Base-by-base conservation (phyloP, 208 protist genomes). In the Endotrypanum monterogeii region DNA sequence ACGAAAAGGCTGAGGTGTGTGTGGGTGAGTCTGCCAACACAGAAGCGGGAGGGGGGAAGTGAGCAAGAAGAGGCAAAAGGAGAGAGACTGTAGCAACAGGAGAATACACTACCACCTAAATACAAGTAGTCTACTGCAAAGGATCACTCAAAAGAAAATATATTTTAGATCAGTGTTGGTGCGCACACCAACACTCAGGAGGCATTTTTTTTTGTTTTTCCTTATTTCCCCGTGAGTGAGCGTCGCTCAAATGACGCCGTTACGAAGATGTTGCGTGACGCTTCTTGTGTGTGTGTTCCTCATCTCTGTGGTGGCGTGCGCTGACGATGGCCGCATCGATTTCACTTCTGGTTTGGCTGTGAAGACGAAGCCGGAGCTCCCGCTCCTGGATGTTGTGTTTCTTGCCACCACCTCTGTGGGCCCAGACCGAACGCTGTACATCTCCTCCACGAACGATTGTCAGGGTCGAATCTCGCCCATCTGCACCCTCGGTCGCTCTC, bases 341-440 rank as follows among this genome's bases (percentile, higher is more conserved):
- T 35, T 35, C 6, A 68, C 65, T 41, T 48, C 62, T n/a, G 4
- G 60, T 14, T 25, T 76, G n/a, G 58, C 70, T 37, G 76, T 89
- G 55, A 54, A 73, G 51, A 65, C 80, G 14, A 75, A 46, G 4
- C 86, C 86, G 0, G 44, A 46, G 1, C n/a, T 67, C 23, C 89
- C 89, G 23, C 77, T 93, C 11, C 32, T 91, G 41, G 86, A 87
- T 74, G 84, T 88, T 12, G 83, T 84, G 2, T 91, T 93, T 66
- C 69, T 77, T 44, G 89, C 83, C 3, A 86, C 78, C 20, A 72
- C 78, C 2, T 71, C 69, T 1, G 18, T 83, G 0, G 39, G 56
- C 32, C 44, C 23, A 6, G 83, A 78, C 73, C 46, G 73, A 11
- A 84, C 78, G 28, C 70, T 94, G 18, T 94, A 79, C 75, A 37